Conservation (phyloP, 1,284 basidiomycete genomes). For the Boletus smithii region DNA sequence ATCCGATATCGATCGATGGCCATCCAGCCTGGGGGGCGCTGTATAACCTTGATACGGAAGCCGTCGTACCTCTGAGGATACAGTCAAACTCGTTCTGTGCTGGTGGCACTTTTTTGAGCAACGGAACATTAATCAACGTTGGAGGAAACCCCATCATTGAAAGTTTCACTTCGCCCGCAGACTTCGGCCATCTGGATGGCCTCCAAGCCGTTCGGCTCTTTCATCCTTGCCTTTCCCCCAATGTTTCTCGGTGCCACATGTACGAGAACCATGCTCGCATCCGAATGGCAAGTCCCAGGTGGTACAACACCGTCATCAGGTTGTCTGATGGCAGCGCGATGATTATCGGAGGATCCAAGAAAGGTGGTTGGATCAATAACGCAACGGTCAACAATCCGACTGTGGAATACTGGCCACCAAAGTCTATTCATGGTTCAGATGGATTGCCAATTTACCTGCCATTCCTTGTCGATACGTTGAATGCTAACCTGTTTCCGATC, state of each 20-base stretch:
- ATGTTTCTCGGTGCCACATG: constrained; percentile 52
- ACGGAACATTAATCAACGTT: constrained; percentile 73
- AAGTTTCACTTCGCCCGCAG: constrained; percentile 57
- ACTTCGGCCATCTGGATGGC: constrained; percentile 75
- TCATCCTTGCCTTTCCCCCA: constrained; percentile 58
- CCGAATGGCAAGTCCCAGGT: constrained; percentile 69
- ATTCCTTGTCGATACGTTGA: constrained; percentile 71
- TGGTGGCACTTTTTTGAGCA: constrained; percentile 71
- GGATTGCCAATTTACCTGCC: constrained; percentile 59
- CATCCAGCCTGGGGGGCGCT: constrained; percentile 78
- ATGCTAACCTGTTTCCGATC: constrained; percentile 80
- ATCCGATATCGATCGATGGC: constrained; percentile 66
- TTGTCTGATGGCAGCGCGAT: constrained; percentile 75
- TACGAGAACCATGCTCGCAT: constrained; percentile 63
- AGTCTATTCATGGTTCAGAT: constrained; percentile 60
- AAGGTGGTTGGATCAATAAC: constrained; percentile 81
- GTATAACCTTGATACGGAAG: constrained; percentile 64
- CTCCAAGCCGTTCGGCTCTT: constrained; percentile 73
- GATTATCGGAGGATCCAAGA: constrained; percentile 76
- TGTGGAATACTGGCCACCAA: constrained; percentile 77
- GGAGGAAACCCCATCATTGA: constrained; percentile 75
- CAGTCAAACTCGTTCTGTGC: constrained; percentile 88
- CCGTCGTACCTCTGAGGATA: constrained; percentile 60
- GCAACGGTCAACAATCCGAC: constrained; percentile 77
- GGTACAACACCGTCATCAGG: constrained; percentile 72